These are phyloP conservation scores for Raffaelea albimanens DNA, from an alignment of 2,329 filamentous ascomycete genomes.

Conservation along the genomic window DNA sequence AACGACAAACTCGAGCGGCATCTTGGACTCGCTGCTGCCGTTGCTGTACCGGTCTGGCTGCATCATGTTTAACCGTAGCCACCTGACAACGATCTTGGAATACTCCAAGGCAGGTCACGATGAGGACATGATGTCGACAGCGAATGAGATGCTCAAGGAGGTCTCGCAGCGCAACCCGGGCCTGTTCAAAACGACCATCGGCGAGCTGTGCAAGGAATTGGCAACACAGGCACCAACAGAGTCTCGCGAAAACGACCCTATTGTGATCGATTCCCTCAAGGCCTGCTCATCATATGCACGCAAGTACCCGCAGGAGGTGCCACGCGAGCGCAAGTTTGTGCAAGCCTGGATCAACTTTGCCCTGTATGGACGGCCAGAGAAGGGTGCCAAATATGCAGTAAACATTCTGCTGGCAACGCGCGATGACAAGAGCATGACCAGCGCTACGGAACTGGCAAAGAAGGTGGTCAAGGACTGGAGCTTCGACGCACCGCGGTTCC, in stretches of 20 bases:
- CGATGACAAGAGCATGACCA: constrained; percentile 67
- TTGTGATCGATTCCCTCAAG: constrained; percentile 83
- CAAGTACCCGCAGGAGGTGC: constrained; percentile 76
- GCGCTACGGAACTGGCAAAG: constrained; percentile 72
- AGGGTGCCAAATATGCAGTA: constrained; percentile 86
- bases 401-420: constrained; percentile 74
- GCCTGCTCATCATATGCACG: constrained; percentile 87
- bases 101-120: constrained; percentile 71
- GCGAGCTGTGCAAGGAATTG: constrained; percentile 80
- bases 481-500: constrained; percentile 64
- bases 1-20: constrained; percentile 48
- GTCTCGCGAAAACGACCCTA: constrained; percentile 56
- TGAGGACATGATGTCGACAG: constrained; percentile 64
- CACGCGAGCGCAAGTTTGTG: constrained; percentile 68
- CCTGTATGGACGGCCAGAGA: constrained; percentile 68
- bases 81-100: constrained; percentile 82
- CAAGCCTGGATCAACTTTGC: constrained; percentile 78
- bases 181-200: constrained; percentile 85
- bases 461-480: constrained; percentile 66
- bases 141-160: constrained; percentile 83
- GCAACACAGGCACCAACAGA: constrained; percentile 69
- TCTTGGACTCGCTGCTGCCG: constrained; percentile 72
- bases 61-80: constrained; percentile 87
- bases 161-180: constrained; percentile 85
- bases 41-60: constrained; percentile 76